A percentile compares a stretch with the other conserved stretches of the same genome.
Evolutionary conservation across 1,284 basidiomycete genomes (phyloP).

Genomic region (Melanopsichium pennsylvanicum): DNA sequence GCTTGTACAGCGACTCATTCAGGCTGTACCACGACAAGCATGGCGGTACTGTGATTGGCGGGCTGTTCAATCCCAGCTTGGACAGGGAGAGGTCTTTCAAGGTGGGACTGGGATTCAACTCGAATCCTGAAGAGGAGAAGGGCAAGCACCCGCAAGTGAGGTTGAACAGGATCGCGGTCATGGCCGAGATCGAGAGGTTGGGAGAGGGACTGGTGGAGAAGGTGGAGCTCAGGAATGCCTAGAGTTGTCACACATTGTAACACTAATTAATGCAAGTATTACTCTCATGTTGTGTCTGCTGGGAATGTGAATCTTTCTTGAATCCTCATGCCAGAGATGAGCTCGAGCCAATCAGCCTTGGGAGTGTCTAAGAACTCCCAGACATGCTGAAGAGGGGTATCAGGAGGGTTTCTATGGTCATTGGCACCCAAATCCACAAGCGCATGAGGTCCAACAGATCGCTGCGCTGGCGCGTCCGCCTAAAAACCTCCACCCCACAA

Average conservation of each 20-base stretch:
- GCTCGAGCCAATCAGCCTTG: too few relatives aligned
- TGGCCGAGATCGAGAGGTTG: slow-evolving; percentile 81
- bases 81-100: slow-evolving; percentile 73
- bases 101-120: slow-evolving; percentile 82
- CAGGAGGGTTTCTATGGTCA: too few relatives aligned
- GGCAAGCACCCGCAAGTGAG: slow-evolving; percentile 68
- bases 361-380: too few relatives aligned
- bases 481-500: not conserved
- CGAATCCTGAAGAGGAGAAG: slow-evolving; percentile 52
- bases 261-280: not conserved
- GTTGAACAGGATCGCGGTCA: slow-evolving; percentile 76
- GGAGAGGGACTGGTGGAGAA: slow-evolving; percentile 75
- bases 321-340: too few relatives aligned
- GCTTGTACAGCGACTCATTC: slow-evolving; percentile 79
- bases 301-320: too few relatives aligned
- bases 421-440: too few relatives aligned
- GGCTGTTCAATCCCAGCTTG: slow-evolving; percentile 81
- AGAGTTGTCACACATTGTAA: not conserved
- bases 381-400: too few relatives aligned
- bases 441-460: too few relatives aligned
- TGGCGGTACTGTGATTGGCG: slow-evolving; percentile 80
- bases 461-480: not conserved
- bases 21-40: slow-evolving; percentile 84
- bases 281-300: not conserved
- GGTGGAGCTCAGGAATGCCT: slow-evolving; percentile 22